Conservation (phyloP, 805 yeast species). For the Yamadazyma scolyti region DNA sequence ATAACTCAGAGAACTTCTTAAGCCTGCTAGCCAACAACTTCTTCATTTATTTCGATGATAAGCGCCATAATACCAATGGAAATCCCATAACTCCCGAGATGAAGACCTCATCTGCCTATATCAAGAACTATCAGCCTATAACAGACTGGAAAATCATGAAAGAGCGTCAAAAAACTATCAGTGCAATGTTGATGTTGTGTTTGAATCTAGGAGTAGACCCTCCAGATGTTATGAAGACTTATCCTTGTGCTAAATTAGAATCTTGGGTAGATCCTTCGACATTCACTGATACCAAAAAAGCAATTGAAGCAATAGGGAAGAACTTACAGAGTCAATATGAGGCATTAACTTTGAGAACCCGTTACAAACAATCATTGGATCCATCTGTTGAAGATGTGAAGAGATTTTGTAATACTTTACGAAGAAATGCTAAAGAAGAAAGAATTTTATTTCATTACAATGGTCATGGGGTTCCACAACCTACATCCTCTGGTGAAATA, state of each 20-base stretch:
- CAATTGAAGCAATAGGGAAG: slow-evolving; percentile 88
- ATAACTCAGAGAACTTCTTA: slow-evolving; percentile 53
- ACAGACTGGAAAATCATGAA: slow-evolving; percentile 89
- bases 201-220: slow-evolving; percentile 95
- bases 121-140: slow-evolving; percentile 62
- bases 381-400: slow-evolving; percentile 96
- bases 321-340: slow-evolving; percentile 86
- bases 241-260: slow-evolving; percentile 88
- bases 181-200: slow-evolving; percentile 89
- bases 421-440: slow-evolving; percentile 91
- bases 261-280: slow-evolving; percentile 90
- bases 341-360: slow-evolving; percentile 77
- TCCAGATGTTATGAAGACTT: slow-evolving; percentile 90
- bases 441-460: slow-evolving; percentile 91
- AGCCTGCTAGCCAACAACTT: slow-evolving; percentile 61
- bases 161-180: slow-evolving; percentile 87
- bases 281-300: slow-evolving; percentile 81
- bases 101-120: slow-evolving; percentile 33
- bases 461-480: slow-evolving; percentile 98
- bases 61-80: slow-evolving; percentile 88
- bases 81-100: slow-evolving; percentile 64
- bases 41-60: slow-evolving; percentile 84
- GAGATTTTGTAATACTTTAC: slow-evolving; percentile 80
- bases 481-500: slow-evolving; percentile 92
- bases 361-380: slow-evolving; percentile 87